phyloP scores from a whole-genome alignment of 2,329 filamentous ascomycete genomes.

The Sarocladiaceae sp. region DNA sequence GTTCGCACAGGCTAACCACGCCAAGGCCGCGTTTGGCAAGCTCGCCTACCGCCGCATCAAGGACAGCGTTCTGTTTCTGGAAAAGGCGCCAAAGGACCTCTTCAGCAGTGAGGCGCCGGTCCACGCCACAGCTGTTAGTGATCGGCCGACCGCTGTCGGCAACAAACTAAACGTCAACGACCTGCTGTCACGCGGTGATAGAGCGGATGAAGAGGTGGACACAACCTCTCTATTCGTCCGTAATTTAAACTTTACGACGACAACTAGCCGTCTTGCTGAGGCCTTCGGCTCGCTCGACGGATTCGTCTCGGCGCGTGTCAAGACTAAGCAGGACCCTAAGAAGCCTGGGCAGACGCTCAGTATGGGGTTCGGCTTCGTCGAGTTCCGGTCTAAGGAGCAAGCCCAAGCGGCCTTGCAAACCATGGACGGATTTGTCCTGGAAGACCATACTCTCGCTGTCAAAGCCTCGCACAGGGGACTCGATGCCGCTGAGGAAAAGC shows the following conservation, averaged over 20 bases:
- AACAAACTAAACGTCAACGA: slow-evolving; percentile 11
- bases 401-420: slow-evolving; percentile 74
- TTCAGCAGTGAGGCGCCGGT: slow-evolving; percentile 42
- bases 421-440: slow-evolving; percentile 89
- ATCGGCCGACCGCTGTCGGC: slow-evolving; percentile 9
- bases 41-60: slow-evolving; percentile 89
- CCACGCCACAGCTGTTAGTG: slow-evolving; percentile 20
- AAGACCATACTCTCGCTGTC: slow-evolving; percentile 79
- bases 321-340: slow-evolving; percentile 92
- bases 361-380: slow-evolving; percentile 96
- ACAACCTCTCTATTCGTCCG: slow-evolving; percentile 85
- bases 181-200: slow-evolving; percentile 23
- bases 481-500: slow-evolving; percentile 83
- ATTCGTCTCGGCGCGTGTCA: slow-evolving; percentile 84
- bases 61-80: slow-evolving; percentile 85
- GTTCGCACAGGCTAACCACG: slow-evolving; percentile 74
- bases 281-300: slow-evolving; percentile 79
- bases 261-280: slow-evolving; percentile 69
- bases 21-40: slow-evolving; percentile 76
- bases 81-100: slow-evolving; percentile 84
- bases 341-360: slow-evolving; percentile 81
- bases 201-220: slow-evolving; percentile 52
- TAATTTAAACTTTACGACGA: slow-evolving; percentile 91
- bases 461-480: slow-evolving; percentile 82
- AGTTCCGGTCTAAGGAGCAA: slow-evolving; percentile 74